A percentile compares a stretch with the other conserved stretches of the same genome.
These are phyloP conservation scores for Ceratocystis diversiconidia DNA, from an alignment of 2,329 filamentous ascomycete species.

Conservation along the genomic window DNA sequence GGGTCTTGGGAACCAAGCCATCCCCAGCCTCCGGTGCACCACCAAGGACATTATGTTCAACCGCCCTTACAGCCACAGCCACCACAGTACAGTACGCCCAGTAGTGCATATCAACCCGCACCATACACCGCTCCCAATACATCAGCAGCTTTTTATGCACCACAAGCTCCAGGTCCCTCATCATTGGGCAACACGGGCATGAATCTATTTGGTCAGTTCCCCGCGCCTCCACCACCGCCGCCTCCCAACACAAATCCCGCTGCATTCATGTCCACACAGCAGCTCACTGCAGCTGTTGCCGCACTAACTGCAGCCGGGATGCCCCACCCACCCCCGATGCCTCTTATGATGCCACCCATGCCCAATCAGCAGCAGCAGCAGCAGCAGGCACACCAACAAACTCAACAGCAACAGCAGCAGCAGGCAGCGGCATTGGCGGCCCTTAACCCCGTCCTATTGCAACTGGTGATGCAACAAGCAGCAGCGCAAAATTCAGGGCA, in stretches of 20 bases:
- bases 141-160: neutral
- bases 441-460: slow-evolving; percentile 11
- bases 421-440: slow-evolving; percentile 8
- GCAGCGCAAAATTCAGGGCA: neutral
- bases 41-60: neutral
- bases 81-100: neutral
- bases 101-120: neutral
- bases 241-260: slow-evolving; percentile 10
- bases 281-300: slow-evolving; percentile 1
- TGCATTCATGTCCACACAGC: slow-evolving; percentile 5
- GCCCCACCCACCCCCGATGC: neutral
- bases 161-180: neutral
- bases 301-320: neutral
- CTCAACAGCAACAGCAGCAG: slow-evolving; percentile 18
- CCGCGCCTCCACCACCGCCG: slow-evolving; percentile 7
- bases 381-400: slow-evolving; percentile 25
- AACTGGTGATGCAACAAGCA: slow-evolving; percentile 8
- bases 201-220: slow-evolving; percentile 1
- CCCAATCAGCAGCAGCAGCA: slow-evolving; percentile 20
- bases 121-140: neutral
- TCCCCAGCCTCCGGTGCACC: slow-evolving; percentile 1
- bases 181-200: neutral
- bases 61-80: neutral
- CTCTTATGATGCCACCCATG: slow-evolving; percentile 8
- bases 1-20: neutral